Base-by-base conservation (phyloP, 139 green algal species). In the Picochlorum sp. region DNA sequence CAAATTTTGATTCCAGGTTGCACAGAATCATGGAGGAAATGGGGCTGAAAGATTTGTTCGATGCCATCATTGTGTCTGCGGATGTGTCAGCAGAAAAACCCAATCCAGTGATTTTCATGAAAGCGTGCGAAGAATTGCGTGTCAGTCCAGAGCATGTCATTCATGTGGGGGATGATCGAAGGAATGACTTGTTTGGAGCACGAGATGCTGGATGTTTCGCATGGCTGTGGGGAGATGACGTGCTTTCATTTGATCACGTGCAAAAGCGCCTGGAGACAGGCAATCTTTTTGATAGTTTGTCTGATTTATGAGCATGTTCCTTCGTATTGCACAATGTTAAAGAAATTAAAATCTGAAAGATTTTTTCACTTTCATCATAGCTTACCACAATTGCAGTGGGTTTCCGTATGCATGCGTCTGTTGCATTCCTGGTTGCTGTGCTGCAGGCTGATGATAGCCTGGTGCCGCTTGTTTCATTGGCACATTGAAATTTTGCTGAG, bases 1-100 rank as follows among this genome's bases (percentile, higher is more conserved):
- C 63, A 51, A 96, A 96, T 69, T 96, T 96, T 73, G 90, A 96
- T 78, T 92, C 85, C 18, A 81, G 90, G 10, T 74, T 96, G 66
- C 71, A 80, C 14, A 80, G 75, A n/a, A 74, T 96, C n/a, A 66
- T 96, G 60, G 3, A 68, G 0, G 72, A 68, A 2, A 60, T 96
- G 65, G 60, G 63, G 2, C 30, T 92, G 4, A 63, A 65, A 4
- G 9, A 70, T 2, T 61, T 95, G 26, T 96, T 95, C 70, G 88
- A 96, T 57, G 73, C 64, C 6, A 64, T 96, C 6, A 62, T 95
- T 14, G 75, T 95, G 10, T 86, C 73, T 0, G 88, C 84, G 37
- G 83, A 92, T 68, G 77, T 95, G 15, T 70, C 73, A 1, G 84
- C 65, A 0, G 90, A 96, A 74, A 96, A 96, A 74, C 90, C 90